phyloP scores from a whole-genome alignment of 208 protist genomes.

The Trypanosoma scelopori region DNA sequence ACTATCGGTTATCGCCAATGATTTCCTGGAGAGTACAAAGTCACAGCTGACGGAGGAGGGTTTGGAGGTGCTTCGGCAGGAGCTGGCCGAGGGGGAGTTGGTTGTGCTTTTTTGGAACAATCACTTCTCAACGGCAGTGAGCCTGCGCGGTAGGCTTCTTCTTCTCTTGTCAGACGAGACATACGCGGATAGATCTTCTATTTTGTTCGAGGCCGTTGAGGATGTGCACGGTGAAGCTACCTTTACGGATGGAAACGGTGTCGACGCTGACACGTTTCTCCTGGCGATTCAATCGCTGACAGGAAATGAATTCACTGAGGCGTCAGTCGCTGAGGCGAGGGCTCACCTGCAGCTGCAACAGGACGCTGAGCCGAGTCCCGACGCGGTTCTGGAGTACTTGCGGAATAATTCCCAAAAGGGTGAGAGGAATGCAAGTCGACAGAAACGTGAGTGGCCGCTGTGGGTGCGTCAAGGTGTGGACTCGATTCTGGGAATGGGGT shows the following conservation, averaged over 20 bases:
- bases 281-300: constrained; percentile 27
- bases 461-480: constrained; percentile 21
- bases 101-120: constrained; percentile 56
- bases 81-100: constrained; percentile 35
- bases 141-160: constrained; percentile 33
- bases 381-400: constrained; percentile 21
- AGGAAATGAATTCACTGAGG: constrained; percentile 36
- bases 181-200: constrained; percentile 41
- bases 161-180: constrained; percentile 42
- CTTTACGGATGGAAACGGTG: constrained; percentile 46
- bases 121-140: constrained; percentile 56
- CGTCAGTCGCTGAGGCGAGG: constrained; percentile 23
- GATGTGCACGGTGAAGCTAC: constrained; percentile 26
- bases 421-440: background rate
- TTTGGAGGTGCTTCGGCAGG: constrained; percentile 15
- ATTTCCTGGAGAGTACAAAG: constrained; percentile 23
- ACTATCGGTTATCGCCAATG: constrained; percentile 10
- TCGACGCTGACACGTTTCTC: constrained; percentile 29
- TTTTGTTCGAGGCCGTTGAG: constrained; percentile 36
- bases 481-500: constrained; percentile 23
- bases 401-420: background rate
- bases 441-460: background rate
- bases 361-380: constrained; percentile 16
- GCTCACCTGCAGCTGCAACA: background rate
- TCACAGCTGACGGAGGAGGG: constrained; percentile 36